Conservation (phyloP, 306 rosid species). For the Carpinus fangiana region DNA sequence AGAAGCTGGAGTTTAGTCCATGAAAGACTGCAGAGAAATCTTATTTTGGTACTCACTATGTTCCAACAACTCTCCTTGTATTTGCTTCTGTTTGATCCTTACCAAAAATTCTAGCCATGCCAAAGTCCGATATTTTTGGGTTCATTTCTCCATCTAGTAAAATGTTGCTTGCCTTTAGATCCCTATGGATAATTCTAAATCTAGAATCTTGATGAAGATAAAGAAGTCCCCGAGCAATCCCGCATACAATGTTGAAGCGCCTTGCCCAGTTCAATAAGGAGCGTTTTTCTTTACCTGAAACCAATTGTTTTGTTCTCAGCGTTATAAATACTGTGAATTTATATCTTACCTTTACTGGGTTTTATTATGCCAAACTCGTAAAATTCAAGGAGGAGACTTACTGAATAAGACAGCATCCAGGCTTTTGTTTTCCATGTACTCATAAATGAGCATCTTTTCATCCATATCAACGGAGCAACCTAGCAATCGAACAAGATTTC, state of each 20-base stretch:
- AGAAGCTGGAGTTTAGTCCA: background rate
- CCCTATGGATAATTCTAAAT: constrained; percentile 75
- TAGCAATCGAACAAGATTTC: constrained; percentile 65
- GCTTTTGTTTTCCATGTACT: constrained; percentile 73
- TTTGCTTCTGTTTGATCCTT: constrained; percentile 60
- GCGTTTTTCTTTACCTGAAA: constrained; percentile 41
- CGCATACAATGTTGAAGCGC: constrained; percentile 62
- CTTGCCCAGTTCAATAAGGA: constrained; percentile 45
- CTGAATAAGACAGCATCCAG: constrained; percentile 65
- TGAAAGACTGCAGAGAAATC: background rate
- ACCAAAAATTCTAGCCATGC: constrained; percentile 73
- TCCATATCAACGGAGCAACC: constrained; percentile 62
- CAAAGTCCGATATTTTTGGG: constrained; percentile 82
- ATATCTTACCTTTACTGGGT: background rate
- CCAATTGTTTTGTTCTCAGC: background rate
- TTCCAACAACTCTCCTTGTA: constrained; percentile 73
- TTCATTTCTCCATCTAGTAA: constrained; percentile 61
- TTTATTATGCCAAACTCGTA: background rate
- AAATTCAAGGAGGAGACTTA: constrained; percentile 29
- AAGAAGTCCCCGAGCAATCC: constrained; percentile 75
- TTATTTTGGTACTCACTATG: constrained; percentile 57
- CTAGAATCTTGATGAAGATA: constrained; percentile 81
- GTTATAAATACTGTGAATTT: background rate
- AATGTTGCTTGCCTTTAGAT: constrained; percentile 74
- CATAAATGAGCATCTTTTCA: constrained; percentile 71